Percentiles rank a stretch among this genome's conserved stretches.
Evolutionary conservation across 163 green algal species (phyloP).

Genomic region (Scenedesmus sp.): DNA sequence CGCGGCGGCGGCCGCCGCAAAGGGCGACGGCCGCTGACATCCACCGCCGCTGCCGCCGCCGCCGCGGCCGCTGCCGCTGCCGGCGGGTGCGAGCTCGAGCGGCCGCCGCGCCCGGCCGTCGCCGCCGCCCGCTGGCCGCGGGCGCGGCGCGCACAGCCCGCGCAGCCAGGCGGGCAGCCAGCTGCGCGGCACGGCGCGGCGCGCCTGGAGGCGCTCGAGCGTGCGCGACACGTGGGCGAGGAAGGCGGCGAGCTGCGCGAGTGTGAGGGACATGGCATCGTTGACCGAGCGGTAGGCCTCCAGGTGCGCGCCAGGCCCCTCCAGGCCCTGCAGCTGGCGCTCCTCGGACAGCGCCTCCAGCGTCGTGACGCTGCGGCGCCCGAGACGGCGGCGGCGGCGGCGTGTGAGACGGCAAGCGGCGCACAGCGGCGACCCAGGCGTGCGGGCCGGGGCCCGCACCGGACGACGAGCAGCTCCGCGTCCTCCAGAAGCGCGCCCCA

Average conservation of each 20-base stretch:
- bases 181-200: background rate
- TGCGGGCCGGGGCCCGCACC: background rate
- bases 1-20: no score
- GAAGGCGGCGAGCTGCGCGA: conserved; percentile 33
- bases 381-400: no score
- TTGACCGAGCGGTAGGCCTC: conserved; percentile 21
- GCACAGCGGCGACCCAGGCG: background rate
- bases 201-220: background rate
- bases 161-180: background rate
- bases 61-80: background rate
- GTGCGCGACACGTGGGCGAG: background rate
- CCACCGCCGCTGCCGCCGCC: background rate
- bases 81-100: no score
- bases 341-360: conserved; percentile 27
- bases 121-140: no score
- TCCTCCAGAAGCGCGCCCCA: conserved; percentile 20
- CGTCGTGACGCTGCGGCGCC: conserved; percentile 19
- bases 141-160: no score
- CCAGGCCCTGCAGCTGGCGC: conserved; percentile 9
- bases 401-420: no score
- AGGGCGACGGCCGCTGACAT: background rate
- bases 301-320: conserved; percentile 5
- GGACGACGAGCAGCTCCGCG: conserved; percentile 33
- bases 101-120: no score
- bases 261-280: conserved; percentile 22